A percentile compares a stretch with the other conserved stretches of the same genome.
phyloP scores from a whole-genome alignment of 1,284 basidiomycete genomes.

The Ceratobasidium sp. region DNA sequence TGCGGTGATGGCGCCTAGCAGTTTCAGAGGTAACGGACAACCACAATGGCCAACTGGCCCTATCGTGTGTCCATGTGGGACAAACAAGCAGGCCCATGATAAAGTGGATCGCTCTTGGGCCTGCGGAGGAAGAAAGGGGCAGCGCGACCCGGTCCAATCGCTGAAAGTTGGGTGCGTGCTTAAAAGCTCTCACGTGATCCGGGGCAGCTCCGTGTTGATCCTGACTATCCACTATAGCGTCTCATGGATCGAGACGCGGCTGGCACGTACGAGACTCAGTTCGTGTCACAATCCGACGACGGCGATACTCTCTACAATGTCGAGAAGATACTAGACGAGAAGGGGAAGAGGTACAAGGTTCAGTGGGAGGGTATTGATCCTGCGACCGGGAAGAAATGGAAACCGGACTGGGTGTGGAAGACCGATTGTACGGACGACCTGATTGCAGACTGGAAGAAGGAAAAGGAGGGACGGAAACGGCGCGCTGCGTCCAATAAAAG shows the following conservation, averaged over 20 bases:
- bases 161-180: neutral
- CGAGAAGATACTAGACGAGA: constrained; percentile 41
- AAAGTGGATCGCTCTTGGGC: neutral
- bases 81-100: neutral
- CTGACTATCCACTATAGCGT: neutral
- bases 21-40: too few species aligned
- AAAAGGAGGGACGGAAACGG: constrained; percentile 35
- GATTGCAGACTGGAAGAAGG: constrained; percentile 45
- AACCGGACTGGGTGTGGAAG: constrained; percentile 46
- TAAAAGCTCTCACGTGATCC: neutral
- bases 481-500: neutral
- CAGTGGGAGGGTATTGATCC: constrained; percentile 46
- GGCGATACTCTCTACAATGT: constrained; percentile 44
- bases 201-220: neutral
- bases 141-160: neutral
- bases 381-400: constrained; percentile 36
- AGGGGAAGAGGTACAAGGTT: constrained; percentile 40
- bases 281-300: constrained; percentile 42
- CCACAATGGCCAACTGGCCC: too few species aligned
- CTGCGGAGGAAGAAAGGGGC: too few species aligned
- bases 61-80: too few species aligned
- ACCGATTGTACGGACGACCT: constrained; percentile 44
- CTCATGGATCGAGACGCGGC: constrained; percentile 13
- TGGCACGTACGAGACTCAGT: constrained; percentile 42
- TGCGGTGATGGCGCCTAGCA: too few species aligned